phyloP scores from a whole-genome alignment of 108 stramenopile genomes.

The Skeletonema menzelii region DNA sequence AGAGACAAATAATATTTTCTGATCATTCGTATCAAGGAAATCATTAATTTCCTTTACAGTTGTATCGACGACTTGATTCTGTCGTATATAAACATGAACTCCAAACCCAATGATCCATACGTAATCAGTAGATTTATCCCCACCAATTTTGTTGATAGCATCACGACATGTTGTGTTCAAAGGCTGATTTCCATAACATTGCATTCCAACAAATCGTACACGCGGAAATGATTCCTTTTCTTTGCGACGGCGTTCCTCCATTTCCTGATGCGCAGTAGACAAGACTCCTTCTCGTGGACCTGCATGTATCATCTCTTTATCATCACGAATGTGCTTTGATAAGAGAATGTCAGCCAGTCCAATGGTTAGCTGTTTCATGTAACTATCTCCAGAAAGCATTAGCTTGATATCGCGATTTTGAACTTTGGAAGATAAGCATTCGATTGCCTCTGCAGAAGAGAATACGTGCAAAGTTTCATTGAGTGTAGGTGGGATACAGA shows the following conservation, averaged over 20 bases:
- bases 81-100: neutral
- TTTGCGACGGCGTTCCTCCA: neutral
- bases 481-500: conserved; percentile 1
- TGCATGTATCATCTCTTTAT: neutral
- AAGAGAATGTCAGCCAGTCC: neutral
- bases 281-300: neutral
- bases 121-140: neutral
- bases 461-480: neutral
- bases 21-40: neutral
- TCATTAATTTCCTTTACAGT: neutral
- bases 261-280: neutral
- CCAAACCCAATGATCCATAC: neutral
- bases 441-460: neutral
- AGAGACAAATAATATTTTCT: neutral
- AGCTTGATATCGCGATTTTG: neutral
- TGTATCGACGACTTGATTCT: neutral
- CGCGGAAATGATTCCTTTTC: neutral
- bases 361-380: neutral
- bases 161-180: neutral
- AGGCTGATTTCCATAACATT: neutral
- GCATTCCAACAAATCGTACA: neutral
- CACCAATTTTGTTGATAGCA: neutral
- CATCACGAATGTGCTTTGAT: neutral
- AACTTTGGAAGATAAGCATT: neutral
- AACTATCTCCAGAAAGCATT: neutral